Percentiles rank a stretch among this genome's conserved stretches.
Conservation (phyloP, 139 green algal genomes). For the Nannochloris sp. region DNA sequence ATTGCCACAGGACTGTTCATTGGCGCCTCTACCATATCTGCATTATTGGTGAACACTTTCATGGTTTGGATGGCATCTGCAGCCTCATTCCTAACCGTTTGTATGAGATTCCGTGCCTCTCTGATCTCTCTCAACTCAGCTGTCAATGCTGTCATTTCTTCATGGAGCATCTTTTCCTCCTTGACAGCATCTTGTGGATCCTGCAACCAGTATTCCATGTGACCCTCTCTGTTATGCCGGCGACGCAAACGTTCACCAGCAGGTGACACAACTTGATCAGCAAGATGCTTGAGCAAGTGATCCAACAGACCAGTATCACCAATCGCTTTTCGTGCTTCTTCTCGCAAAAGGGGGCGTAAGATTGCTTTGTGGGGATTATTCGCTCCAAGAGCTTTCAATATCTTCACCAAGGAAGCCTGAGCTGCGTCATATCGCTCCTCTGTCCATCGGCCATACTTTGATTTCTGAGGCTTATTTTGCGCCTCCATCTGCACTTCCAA, state of each 20-base stretch:
- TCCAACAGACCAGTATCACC: conserved; percentile 56
- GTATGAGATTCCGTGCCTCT: conserved; percentile 17
- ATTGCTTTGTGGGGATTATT: conserved; percentile 23
- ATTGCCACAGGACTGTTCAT: too few relatives aligned
- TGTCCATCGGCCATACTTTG: conserved; percentile 16
- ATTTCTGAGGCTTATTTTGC: background rate
- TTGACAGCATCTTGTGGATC: background rate
- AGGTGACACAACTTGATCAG: conserved; percentile 28
- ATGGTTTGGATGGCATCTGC: conserved; percentile 15
- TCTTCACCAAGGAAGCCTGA: conserved; percentile 36
- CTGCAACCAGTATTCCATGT: conserved; percentile 58
- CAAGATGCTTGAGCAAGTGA: conserved; percentile 57
- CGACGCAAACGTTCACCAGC: conserved; percentile 31
- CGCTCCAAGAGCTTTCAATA: conserved; percentile 25
- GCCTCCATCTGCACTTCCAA: too few relatives aligned
- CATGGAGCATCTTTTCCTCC: conserved; percentile 17
- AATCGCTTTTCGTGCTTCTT: conserved; percentile 43
- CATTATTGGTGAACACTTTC: background rate
- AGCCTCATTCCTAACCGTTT: conserved; percentile 18
- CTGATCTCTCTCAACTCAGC: conserved; percentile 22
- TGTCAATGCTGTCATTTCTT: conserved; percentile 19
- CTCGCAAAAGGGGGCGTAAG: conserved; percentile 35
- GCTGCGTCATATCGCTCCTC: conserved; percentile 33
- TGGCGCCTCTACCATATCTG: background rate
- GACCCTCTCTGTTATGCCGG: conserved; percentile 43